These are phyloP conservation scores for Phoenix dactylifera DNA, from an alignment of 176 grass and related monocot genomes.

Conservation along the genomic window DNA sequence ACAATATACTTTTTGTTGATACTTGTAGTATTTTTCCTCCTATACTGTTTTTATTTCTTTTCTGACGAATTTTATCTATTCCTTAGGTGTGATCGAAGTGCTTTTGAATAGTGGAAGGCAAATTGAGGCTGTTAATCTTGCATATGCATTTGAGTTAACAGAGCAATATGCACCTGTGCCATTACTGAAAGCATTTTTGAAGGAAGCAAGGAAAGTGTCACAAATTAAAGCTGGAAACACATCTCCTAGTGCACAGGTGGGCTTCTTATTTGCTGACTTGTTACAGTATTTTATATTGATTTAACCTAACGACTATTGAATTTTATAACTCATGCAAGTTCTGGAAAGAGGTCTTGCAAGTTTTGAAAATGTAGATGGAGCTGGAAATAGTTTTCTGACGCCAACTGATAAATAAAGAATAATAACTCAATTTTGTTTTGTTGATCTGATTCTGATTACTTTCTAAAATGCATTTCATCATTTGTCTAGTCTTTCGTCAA, in stretches of 20 bases:
- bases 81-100: slow-evolving; percentile 66
- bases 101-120: slow-evolving; percentile 61
- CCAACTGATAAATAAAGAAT: no score
- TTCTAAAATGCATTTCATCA: no score
- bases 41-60: not conserved
- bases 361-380: no score
- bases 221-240: slow-evolving; percentile 55
- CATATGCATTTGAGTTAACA: slow-evolving; percentile 65
- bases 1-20: no score
- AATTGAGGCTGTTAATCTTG: slow-evolving; percentile 79
- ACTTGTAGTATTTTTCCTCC: not conserved
- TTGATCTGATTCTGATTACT: no score
- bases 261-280: not conserved
- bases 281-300: no score
- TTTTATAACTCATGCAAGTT: no score
- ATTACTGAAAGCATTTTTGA: slow-evolving; percentile 74
- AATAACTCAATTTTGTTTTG: no score
- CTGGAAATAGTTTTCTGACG: no score
- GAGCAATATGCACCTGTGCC: slow-evolving; percentile 66
- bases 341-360: no score
- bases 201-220: slow-evolving; percentile 52
- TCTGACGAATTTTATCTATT: slow-evolving; percentile 7
- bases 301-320: no score
- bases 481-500: no score
- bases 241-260: slow-evolving; percentile 66